Evolutionary conservation across 805 yeast species (phyloP).

Genomic region (Sugiyamaella chiloensis): DNA sequence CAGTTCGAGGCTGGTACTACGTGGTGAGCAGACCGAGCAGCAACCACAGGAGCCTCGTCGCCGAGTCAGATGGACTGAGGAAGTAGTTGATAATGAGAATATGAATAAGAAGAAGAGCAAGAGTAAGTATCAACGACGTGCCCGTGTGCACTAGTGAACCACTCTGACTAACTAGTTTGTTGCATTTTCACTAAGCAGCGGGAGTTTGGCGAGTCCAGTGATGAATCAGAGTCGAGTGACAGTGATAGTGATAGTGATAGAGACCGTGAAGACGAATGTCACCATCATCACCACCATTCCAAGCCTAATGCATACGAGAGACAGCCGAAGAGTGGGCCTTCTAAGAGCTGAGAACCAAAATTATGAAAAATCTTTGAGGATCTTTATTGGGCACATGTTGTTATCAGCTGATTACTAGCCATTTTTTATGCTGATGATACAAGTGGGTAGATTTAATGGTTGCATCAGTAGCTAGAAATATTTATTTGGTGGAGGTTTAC

Average conservation of each 20-base stretch:
- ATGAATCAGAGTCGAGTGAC: slow-evolving; percentile 30
- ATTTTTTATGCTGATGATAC: too few relatives aligned
- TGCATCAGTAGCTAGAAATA: too few relatives aligned
- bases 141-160: background rate
- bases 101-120: slow-evolving; percentile 87
- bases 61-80: slow-evolving; percentile 79
- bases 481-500: too few relatives aligned
- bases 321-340: slow-evolving; percentile 51
- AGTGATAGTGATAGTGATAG: slow-evolving; percentile 29
- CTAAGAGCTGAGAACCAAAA: background rate
- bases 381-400: too few relatives aligned
- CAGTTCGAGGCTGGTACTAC: slow-evolving; percentile 11
- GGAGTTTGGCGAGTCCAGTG: slow-evolving; percentile 38
- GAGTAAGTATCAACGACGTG: slow-evolving; percentile 28
- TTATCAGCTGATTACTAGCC: too few relatives aligned
- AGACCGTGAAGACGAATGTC: slow-evolving; percentile 30
- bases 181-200: slow-evolving; percentile 50
- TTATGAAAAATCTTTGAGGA: too few relatives aligned
- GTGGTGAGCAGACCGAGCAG: slow-evolving; percentile 4
- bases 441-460: too few relatives aligned
- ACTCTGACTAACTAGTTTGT: slow-evolving; percentile 53
- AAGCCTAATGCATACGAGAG: slow-evolving; percentile 77
- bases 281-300: slow-evolving; percentile 21
- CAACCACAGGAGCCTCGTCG: slow-evolving; percentile 33
- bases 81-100: slow-evolving; percentile 84